Conservation (phyloP, 805 yeast genomes). For the Barnettozyma siamensis region DNA sequence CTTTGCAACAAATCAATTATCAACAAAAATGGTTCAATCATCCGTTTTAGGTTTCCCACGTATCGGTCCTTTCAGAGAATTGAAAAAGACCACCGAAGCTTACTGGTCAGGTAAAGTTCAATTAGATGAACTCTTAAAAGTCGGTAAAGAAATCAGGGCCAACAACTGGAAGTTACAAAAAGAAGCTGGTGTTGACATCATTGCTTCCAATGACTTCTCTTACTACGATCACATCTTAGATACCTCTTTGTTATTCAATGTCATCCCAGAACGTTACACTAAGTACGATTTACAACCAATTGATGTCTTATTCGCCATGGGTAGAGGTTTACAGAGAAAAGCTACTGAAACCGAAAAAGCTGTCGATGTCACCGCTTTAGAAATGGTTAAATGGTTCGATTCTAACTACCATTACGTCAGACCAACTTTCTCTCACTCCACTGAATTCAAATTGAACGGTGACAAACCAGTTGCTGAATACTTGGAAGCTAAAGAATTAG, state of each 20-base stretch:
- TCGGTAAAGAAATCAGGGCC: constrained; percentile 93
- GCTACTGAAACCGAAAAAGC: constrained; percentile 83
- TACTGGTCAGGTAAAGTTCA: constrained; percentile 96
- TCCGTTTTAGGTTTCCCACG: constrained; percentile 99
- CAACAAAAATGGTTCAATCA: constrained; percentile 79
- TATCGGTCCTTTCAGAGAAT: constrained; percentile 99
- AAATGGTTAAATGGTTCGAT: constrained; percentile 99
- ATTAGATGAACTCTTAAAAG: constrained; percentile 80
- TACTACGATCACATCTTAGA: constrained; percentile 97
- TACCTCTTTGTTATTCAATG: constrained; percentile 87
- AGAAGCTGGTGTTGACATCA: constrained; percentile 94
- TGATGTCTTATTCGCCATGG: constrained; percentile 97
- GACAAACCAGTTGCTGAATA: constrained; percentile 95
- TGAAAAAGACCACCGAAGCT: constrained; percentile 97
- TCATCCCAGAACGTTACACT: constrained; percentile 94
- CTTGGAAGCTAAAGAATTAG: constrained; percentile 95
- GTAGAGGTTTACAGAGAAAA: constrained; percentile 98
- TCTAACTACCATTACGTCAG: constrained; percentile 99
- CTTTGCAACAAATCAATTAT: constrained; percentile 1
- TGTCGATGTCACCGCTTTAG: constrained; percentile 97
- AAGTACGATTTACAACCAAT: constrained; percentile 83
- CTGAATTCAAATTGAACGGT: constrained; percentile 94
- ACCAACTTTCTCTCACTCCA: constrained; percentile 95
- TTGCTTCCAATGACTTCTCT: constrained; percentile 97
- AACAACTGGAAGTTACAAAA: constrained; percentile 97